Base-by-base conservation (phyloP, 805 yeast species). In the Wickerhamomyces chaumierensis region DNA sequence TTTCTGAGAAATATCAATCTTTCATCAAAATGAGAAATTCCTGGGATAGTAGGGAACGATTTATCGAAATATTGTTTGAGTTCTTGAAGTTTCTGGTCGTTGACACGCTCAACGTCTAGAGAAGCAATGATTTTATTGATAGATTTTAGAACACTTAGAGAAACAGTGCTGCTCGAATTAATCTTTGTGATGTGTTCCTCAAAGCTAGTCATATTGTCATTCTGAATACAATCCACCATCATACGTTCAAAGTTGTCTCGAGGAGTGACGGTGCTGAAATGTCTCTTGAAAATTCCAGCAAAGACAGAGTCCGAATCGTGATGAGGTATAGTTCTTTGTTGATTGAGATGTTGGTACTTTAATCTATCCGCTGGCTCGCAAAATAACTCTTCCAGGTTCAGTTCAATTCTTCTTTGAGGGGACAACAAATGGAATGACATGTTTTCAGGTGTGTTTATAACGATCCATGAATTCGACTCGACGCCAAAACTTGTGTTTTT, bases 341-440 rank as follows among this genome's bases (percentile, higher is more conserved):
- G 36, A 13, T 25, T 11, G 12, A 11, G 9, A 15, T 39, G 47
- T 33, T 40, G 36, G 33, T 48, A 48, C 8, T 40, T 31, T 2
- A 42, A 43, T 34, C 53, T 48, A 25, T 72, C 75, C 21, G 62
- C 63, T 4, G 43, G 45, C 13, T 34, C 18, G 36, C 55, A 53
- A 79, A 85, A 86, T 33, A 86, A 52, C 18, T 69, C 64, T 55
- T 86, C 95, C 52, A 88, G 65, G 49, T 83, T 75, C 46, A 90
- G 60, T 41, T 73, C 78, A 15, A 57, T 54, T 42, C 96, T 66
- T 56, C 90, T 73, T 32, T 75, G 78, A 4, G 68, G 65, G 0
- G 95, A 84, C 50, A 88, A 59, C 15, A 88, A 58, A 57, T 88
- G 95, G 25, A 88, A 68, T 39, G 66, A 71, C 3, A 86, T 70